Percentiles rank a stretch among this genome's conserved stretches.
Evolutionary conservation across 179 eudicot genomes (phyloP).

Genomic region (Spergularia azorica): DNA sequence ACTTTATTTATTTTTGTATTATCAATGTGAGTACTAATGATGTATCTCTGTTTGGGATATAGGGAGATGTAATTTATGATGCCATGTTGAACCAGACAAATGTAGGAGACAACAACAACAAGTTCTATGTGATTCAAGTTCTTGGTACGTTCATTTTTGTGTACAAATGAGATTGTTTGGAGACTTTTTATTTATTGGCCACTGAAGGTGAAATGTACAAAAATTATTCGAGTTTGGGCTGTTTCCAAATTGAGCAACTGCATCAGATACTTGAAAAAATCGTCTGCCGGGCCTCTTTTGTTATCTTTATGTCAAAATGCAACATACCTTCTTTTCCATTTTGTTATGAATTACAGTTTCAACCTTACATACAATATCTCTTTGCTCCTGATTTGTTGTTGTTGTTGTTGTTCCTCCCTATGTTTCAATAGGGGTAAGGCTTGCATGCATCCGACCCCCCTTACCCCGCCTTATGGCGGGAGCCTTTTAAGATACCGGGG

Average conservation of each 20-base stretch:
- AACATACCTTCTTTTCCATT: neutral
- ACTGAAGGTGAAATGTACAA: too few relatives aligned
- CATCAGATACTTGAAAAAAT: neutral
- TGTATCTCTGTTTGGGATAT: constrained; percentile 14
- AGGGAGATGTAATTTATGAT: constrained; percentile 92
- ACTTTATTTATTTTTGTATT: neutral
- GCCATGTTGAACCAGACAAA: constrained; percentile 99
- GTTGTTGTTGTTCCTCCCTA: too few relatives aligned
- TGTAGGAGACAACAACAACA: constrained; percentile 92
- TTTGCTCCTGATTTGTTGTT: neutral
- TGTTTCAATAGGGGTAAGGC: too few relatives aligned
- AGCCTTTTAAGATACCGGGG: too few relatives aligned
- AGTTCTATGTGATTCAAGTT: constrained; percentile 84
- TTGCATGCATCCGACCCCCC: too few relatives aligned
- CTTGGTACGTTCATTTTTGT: constrained; percentile 52
- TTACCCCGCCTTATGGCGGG: too few relatives aligned
- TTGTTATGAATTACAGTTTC: neutral
- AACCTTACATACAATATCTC: neutral
- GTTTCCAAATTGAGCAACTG: constrained; percentile 4
- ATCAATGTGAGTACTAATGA: constrained; percentile 1
- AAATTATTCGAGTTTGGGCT: neutral
- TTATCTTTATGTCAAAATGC: neutral
- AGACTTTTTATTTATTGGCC: neutral
- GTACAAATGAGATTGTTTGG: neutral
- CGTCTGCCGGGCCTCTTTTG: neutral